Evolutionary conservation across 2,329 filamentous ascomycete genomes (phyloP), one percentile per base, ranked within the genome.

Genomic region (Pleoardoris graminearum): DNA sequence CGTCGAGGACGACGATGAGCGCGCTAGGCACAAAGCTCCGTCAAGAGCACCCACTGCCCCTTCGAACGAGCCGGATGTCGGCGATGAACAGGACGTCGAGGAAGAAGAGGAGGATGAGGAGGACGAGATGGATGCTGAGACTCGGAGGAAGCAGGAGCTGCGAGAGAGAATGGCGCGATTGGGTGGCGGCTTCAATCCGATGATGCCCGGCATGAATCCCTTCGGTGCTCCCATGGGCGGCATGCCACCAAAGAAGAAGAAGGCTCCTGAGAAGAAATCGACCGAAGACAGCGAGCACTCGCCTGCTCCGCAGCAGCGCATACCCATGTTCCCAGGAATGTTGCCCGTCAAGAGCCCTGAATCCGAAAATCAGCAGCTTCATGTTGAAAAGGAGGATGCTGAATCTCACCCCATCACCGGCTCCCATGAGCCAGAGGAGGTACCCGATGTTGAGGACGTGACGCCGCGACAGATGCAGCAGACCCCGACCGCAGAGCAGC

Each of bases 81-180:
- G 76, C 4, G 77, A 81, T 37, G 78, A 81, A 57, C 76, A 80
- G 49, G 78, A 79, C 21, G 76, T 77, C 11, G 77, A 75, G 27
- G 74, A 77, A 14, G 80, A 81, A 19, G 82, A 82, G 16, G 83
- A 82, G 2, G 84, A 82, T 10, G 87, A 87, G n/a, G 88, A 89
- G 17, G 88, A 91, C 27, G 90, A 96, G 14, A 79, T 95, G 46
- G 92, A 97, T 66, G 91, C 91, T 1, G 94, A 99, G 71, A 81
- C 90, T 19, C 86, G 85, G 61, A 87, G 92, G 47, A 89, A 88
- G 69, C 86, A 96, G 75, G 93, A 97, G 70, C 80, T 99, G 27
- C 85, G 94, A 54, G 91, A 94, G 56, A 86, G 94, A 63, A 99
- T 99, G 91, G 94, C 94, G 39, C 97, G 96, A 76, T 94, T 99